Conservation (phyloP, 2,329 filamentous ascomycete genomes). For the Colletotrichum aenigma region DNA sequence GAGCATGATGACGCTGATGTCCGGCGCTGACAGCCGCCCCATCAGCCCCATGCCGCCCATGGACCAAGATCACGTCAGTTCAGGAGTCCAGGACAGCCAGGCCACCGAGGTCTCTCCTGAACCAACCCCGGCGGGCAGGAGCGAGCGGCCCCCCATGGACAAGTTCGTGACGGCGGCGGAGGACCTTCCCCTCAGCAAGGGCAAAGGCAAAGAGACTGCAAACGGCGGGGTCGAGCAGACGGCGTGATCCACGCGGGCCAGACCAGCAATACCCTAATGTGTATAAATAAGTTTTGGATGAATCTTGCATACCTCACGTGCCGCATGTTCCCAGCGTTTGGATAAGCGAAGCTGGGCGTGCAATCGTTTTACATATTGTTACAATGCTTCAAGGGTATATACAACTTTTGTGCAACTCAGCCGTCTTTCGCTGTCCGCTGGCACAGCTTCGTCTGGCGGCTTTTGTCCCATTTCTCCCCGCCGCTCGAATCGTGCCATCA, state of each 20-base stretch:
- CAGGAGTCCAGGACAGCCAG: background rate
- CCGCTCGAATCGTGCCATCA: background rate
- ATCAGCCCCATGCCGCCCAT: slow-evolving; percentile 31
- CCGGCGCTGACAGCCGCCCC: slow-evolving; percentile 39
- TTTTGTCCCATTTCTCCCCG: background rate
- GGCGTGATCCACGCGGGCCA: background rate
- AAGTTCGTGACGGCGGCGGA: slow-evolving; percentile 60
- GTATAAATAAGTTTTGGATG: background rate
- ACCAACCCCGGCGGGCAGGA: background rate
- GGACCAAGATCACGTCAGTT: background rate
- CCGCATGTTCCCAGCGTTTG: background rate
- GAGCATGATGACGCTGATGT: slow-evolving; percentile 72
- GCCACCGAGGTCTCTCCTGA: background rate
- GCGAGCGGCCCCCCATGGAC: slow-evolving; percentile 49
- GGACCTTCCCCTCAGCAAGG: slow-evolving; percentile 34
- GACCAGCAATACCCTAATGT: background rate
- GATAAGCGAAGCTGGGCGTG: background rate
- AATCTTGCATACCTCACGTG: background rate
- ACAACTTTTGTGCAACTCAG: background rate
- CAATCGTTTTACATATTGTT: slow-evolving; percentile 14
- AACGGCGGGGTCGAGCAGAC: background rate
- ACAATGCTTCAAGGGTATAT: slow-evolving; percentile 17
- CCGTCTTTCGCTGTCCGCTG: background rate
- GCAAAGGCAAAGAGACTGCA: slow-evolving; percentile 8
- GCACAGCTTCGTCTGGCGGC: background rate